Percentiles rank a stretch among this genome's conserved stretches.
Conservation (phyloP, 164 flowering plant genomes). For the Aristolochia californica region DNA sequence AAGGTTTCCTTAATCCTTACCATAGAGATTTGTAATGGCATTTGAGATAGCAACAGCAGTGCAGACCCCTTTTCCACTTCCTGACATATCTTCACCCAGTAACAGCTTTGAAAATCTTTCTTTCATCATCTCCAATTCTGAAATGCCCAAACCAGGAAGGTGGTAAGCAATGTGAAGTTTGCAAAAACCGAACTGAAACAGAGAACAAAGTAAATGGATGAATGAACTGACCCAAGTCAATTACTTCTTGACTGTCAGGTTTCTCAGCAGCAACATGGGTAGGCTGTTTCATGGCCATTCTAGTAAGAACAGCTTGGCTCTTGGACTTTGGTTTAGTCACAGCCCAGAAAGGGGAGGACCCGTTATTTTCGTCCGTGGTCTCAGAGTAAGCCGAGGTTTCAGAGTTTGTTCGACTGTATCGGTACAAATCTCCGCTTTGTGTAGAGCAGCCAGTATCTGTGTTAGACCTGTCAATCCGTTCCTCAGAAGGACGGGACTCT, state of each 20-base stretch:
- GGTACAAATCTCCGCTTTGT: conserved; percentile 39
- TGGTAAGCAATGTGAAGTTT: background rate
- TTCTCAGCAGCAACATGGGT: conserved; percentile 17
- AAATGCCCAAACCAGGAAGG: background rate
- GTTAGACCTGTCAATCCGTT: conserved; percentile 38
- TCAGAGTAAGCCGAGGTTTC: conserved; percentile 59
- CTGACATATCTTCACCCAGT: conserved; percentile 98
- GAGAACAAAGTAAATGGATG: background rate
- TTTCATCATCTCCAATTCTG: conserved; percentile 78
- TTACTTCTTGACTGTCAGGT: conserved; percentile 23
- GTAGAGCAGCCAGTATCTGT: conserved; percentile 35
- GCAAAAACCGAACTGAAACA: background rate
- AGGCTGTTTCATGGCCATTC: conserved; percentile 42
- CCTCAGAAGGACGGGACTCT: conserved; percentile 10
- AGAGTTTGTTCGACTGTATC: conserved; percentile 56
- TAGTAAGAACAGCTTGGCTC: conserved; percentile 25
- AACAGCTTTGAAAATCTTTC: conserved; percentile 89
- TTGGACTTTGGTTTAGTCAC: conserved; percentile 20
- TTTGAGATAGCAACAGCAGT: conserved; percentile 88
- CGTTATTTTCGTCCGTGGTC: conserved; percentile 41
- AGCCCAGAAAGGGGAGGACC: conserved; percentile 46
- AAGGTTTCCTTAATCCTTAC: conserved; percentile 28
- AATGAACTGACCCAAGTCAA: conserved; percentile 36
- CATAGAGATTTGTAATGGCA: conserved; percentile 92
- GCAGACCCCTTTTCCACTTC: conserved; percentile 92